These are phyloP conservation scores for Discostella stelligera DNA, from an alignment of 352 stramenopile genomes.

Conservation along the genomic window DNA sequence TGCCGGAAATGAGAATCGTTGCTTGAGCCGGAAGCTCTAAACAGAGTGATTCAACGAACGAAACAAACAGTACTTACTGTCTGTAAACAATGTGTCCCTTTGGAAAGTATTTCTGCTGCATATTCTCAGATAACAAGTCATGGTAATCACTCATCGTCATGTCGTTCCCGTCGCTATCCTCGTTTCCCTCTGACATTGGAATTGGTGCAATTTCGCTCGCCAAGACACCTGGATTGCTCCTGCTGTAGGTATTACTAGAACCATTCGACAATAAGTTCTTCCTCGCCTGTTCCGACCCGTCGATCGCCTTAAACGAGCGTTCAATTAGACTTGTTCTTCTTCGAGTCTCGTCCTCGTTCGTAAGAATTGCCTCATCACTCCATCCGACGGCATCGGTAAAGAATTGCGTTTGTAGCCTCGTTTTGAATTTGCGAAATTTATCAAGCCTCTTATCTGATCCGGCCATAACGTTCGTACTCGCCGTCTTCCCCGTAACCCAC, in stretches of 20 bases:
- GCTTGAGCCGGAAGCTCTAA: background rate
- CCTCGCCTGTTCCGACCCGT: constrained; percentile 23
- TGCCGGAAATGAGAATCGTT: too few relatives aligned
- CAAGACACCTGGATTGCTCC: background rate
- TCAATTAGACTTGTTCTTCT: constrained; percentile 52
- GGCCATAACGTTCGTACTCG: constrained; percentile 40
- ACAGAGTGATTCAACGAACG: background rate
- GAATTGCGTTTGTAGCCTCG: constrained; percentile 43
- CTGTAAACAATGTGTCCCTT: constrained; percentile 64
- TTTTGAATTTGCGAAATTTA: constrained; percentile 42
- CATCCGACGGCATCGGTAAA: constrained; percentile 51
- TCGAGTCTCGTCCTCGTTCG: constrained; percentile 31
- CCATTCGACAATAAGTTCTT: constrained; percentile 19
- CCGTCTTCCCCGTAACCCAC: constrained; percentile 85
- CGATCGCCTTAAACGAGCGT: constrained; percentile 47
- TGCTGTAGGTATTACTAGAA: background rate
- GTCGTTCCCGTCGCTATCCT: constrained; percentile 19
- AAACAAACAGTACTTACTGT: background rate
- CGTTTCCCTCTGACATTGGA: background rate
- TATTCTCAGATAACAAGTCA: constrained; percentile 68
- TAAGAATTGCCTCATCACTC: constrained; percentile 42
- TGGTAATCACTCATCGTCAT: constrained; percentile 61
- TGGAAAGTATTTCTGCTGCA: constrained; percentile 73
- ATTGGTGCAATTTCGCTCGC: constrained; percentile 9
- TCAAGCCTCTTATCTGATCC: constrained; percentile 43